Conservation (phyloP, 352 stramenopile genomes). For the Thalassiosira tumida region DNA sequence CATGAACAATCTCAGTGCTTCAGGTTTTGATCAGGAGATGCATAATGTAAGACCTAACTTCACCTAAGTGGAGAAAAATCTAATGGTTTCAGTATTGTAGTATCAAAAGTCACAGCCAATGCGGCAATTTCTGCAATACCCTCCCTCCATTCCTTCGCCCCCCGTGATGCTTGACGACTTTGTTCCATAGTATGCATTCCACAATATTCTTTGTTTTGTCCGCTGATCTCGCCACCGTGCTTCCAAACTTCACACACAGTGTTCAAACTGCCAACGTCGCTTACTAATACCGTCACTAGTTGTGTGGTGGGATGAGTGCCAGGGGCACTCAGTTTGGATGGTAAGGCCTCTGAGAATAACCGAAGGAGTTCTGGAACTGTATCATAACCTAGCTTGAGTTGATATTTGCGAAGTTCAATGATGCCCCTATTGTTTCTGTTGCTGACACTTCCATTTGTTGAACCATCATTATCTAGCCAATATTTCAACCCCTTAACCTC, state of each 20-base stretch:
- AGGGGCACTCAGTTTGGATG: constrained; percentile 82
- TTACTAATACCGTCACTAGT: constrained; percentile 84
- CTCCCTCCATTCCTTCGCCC: constrained; percentile 79
- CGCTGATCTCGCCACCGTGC: constrained; percentile 73
- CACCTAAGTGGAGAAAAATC: constrained; percentile 77
- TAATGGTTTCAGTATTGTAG: constrained; percentile 82
- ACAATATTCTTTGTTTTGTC: constrained; percentile 27
- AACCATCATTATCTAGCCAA: constrained; percentile 54
- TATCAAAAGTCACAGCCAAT: constrained; percentile 83
- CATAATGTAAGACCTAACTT: too few relatives aligned
- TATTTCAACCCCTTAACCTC: constrained; percentile 60
- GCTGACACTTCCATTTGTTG: too few relatives aligned
- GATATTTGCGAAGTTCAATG: constrained; percentile 86
- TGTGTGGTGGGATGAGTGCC: constrained; percentile 83
- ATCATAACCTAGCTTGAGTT: constrained; percentile 87
- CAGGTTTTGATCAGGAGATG: too few relatives aligned
- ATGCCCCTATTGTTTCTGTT: constrained; percentile 68
- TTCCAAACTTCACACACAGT: constrained; percentile 89
- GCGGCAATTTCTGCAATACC: too few relatives aligned
- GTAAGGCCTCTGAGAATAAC: constrained; percentile 83
- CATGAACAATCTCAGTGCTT: too few relatives aligned
- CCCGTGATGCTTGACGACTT: constrained; percentile 80
- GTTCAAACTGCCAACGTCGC: constrained; percentile 85
- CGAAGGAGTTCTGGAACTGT: constrained; percentile 86
- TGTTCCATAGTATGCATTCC: constrained; percentile 84